Base-by-base conservation (phyloP, 331 rosid genomes). In the Cucumis variabilis region DNA sequence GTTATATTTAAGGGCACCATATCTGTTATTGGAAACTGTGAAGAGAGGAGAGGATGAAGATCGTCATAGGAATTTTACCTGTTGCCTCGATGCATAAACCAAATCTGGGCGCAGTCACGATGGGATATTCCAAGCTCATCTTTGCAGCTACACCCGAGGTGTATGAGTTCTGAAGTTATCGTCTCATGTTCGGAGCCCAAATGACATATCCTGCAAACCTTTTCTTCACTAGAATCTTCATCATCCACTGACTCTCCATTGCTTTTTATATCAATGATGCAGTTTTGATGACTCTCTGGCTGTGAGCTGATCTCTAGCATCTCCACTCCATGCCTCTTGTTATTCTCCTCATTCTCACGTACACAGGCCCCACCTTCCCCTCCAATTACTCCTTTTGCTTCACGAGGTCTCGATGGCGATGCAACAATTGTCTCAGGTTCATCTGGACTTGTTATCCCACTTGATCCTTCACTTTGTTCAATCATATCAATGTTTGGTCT, bases 151-250 rank as follows among this genome's bases (percentile, higher is more conserved):
- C 88, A 86, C 12, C 88, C 88, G 19, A 86, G 84, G 46, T 86
- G 65, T 60, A 74, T 76, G 33, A 86, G 84, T 44, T 60, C 84
- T 16, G 88, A 70, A n/a, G 30, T 27, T 44, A 69, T 70, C 9
- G 81, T 62, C 27, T 76, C 28, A 16, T 74, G 84, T n/a, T 86
- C 76, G 2, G 60, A 44, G 50, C 46, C 27, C 67, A 86, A 77
- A 86, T 86, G 88, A 63, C 88, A 86, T 86, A 86, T 86, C 62
- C 88, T 86, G 84, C 88, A 86, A 75, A 86, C 85, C 21, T 24
- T 86, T 69, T 86, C 88, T 24, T 28, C 55, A 16, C 21, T 48
- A 62, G 80, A 69, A 19, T 85, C 84, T n/a, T 75, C 83, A 28
- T 6, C 44, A 75, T 86, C 65, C 33, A 23, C 17, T 67, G 50